Percentiles rank a stretch among this genome's conserved stretches.
phyloP scores from a whole-genome alignment of 768 basidiomycete genomes.

The Tricholomella constricta region DNA sequence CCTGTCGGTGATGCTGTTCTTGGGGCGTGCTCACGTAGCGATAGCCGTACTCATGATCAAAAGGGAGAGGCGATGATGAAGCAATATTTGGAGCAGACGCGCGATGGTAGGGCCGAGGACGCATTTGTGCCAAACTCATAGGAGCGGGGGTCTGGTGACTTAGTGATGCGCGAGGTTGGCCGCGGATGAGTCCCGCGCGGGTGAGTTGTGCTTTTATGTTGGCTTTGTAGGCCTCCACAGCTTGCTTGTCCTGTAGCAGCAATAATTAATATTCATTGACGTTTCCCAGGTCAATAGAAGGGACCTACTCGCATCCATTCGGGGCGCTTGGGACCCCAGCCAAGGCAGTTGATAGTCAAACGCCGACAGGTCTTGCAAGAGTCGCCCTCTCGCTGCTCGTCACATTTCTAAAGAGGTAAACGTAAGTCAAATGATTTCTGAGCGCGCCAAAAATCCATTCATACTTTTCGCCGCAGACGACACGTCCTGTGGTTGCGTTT shows the following conservation, averaged over 20 bases:
- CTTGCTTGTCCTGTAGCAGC: slow-evolving; percentile 73
- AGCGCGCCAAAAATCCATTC: slow-evolving; percentile 18
- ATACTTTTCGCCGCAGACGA: slow-evolving; percentile 78
- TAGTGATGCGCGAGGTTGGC: slow-evolving; percentile 70
- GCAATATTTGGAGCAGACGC: slow-evolving; percentile 31
- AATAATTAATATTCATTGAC: not conserved
- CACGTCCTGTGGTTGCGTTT: slow-evolving; percentile 62
- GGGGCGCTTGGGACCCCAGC: slow-evolving; percentile 84
- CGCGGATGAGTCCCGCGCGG: slow-evolving; percentile 76
- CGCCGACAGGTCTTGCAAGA: slow-evolving; percentile 83
- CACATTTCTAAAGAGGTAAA: slow-evolving; percentile 74
- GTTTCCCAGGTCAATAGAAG: not conserved
- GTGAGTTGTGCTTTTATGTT: slow-evolving; percentile 82
- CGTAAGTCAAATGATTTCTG: slow-evolving; percentile 6
- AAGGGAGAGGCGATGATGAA: slow-evolving; percentile 22
- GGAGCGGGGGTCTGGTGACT: slow-evolving; percentile 35
- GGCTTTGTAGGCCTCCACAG: slow-evolving; percentile 81
- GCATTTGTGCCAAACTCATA: slow-evolving; percentile 24
- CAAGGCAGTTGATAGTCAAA: slow-evolving; percentile 78
- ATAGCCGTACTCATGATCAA: slow-evolving; percentile 27
- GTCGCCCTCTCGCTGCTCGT: slow-evolving; percentile 79
- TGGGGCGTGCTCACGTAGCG: slow-evolving; percentile 21
- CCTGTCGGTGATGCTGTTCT: slow-evolving; percentile 23
- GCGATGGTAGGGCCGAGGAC: slow-evolving; percentile 28
- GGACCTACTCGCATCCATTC: slow-evolving; percentile 81